Conservation (phyloP, 192 early-diverging fungal species). For the Coemansia sp. region DNA sequence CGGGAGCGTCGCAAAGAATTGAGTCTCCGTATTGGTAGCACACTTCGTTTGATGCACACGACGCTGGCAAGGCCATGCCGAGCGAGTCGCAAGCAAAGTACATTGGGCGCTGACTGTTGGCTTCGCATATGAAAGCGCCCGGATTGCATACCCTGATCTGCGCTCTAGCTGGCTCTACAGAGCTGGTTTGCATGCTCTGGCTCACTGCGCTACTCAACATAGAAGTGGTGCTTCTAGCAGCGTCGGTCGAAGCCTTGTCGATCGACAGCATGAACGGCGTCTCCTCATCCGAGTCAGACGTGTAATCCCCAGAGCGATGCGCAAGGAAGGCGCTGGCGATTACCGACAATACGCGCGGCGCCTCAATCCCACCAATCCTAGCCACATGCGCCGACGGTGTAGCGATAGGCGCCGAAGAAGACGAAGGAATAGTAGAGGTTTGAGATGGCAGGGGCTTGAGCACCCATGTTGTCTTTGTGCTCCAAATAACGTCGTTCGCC, state of each 20-base stretch:
- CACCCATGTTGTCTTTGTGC: conserved; percentile 5
- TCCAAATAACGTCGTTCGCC: neutral
- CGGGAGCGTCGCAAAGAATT: conserved; percentile 38
- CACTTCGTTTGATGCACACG: conserved; percentile 32
- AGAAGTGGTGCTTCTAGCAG: neutral
- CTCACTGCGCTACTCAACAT: neutral
- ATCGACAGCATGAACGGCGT: neutral
- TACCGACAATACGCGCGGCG: conserved; percentile 1
- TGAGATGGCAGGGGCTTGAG: neutral
- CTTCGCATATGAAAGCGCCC: conserved; percentile 38
- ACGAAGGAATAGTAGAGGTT: neutral
- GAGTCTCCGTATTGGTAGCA: conserved; percentile 40
- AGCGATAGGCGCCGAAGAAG: neutral
- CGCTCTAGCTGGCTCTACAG: neutral
- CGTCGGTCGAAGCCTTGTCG: neutral
- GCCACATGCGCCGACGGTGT: neutral
- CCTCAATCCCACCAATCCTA: neutral
- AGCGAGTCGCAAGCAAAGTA: conserved; percentile 51
- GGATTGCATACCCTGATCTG: conserved; percentile 25
- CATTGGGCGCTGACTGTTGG: conserved; percentile 23
- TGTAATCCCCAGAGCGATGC: neutral
- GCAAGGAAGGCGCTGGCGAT: conserved; percentile 5
- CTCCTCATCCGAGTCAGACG: conserved; percentile 6
- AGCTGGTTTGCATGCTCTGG: neutral
- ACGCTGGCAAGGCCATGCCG: conserved; percentile 34